Percentiles rank a stretch among this genome's conserved stretches.
These are phyloP conservation scores for Sphaerosporella brunnea DNA, from an alignment of 495 filamentous ascomycete species.

Conservation along the genomic window DNA sequence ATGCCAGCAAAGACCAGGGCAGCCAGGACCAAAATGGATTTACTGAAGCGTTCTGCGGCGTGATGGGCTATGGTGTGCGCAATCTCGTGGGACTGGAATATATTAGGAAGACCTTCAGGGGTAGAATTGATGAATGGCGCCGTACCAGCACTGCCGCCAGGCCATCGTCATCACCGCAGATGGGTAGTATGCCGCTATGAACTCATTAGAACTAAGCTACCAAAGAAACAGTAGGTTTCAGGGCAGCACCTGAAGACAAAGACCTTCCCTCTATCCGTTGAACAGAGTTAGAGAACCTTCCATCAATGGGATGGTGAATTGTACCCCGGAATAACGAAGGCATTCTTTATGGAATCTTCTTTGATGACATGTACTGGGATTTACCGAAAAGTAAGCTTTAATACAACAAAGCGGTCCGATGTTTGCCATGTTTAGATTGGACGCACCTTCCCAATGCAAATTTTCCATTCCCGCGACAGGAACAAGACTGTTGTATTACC, in stretches of 20 bases:
- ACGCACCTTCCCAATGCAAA: conserved; percentile 37
- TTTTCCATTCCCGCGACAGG: neutral
- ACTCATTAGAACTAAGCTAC: neutral
- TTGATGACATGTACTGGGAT: conserved; percentile 76
- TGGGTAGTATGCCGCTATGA: conserved; percentile 54
- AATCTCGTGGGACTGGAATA: conserved; percentile 57
- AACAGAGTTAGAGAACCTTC: neutral
- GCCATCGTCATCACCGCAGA: conserved; percentile 54
- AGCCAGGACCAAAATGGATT: conserved; percentile 38
- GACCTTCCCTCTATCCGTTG: conserved; percentile 50
- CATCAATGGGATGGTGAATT: neutral
- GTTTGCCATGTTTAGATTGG: no score
- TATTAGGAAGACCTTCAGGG: no score
- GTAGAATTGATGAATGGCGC: no score
- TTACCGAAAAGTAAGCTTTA: no score
- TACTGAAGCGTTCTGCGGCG: conserved; percentile 54
- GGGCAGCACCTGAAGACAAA: conserved; percentile 72
- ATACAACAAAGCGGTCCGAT: no score
- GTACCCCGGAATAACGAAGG: conserved; percentile 73
- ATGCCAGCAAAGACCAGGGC: conserved; percentile 33
- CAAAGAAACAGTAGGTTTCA: neutral
- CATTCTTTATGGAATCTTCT: conserved; percentile 43
- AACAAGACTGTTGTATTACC: neutral
- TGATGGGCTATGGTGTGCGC: conserved; percentile 81
- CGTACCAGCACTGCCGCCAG: conserved; percentile 47